Percentiles rank a stretch among this genome's conserved stretches.
Evolutionary conservation across 192 early-diverging fungal genomes (phyloP).

Genomic region (Neocallimastix lanati): DNA sequence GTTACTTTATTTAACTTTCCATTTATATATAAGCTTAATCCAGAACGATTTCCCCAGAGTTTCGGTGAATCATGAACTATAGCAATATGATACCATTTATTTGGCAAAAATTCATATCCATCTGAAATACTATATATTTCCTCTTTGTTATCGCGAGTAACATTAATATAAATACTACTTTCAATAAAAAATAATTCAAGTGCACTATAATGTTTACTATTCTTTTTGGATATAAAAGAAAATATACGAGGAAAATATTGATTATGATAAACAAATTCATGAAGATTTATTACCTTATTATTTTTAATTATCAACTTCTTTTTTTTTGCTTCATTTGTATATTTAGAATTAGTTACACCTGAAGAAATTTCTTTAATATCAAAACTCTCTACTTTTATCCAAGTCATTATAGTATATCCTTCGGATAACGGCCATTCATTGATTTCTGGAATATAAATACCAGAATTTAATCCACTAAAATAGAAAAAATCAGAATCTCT

Average conservation of each 20-base stretch:
- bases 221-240: neutral
- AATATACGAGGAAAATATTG: neutral
- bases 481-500: neutral
- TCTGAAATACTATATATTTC: conserved; percentile 14
- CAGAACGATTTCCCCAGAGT: conserved; percentile 15
- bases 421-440: neutral
- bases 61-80: conserved; percentile 41
- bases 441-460: neutral
- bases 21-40: conserved; percentile 40
- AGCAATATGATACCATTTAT: conserved; percentile 47
- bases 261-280: neutral
- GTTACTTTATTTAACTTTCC: conserved; percentile 23
- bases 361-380: neutral
- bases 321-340: neutral
- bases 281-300: neutral
- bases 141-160: neutral
- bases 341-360: neutral
- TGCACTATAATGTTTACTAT: neutral
- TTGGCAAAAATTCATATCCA: conserved; percentile 25
- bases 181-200: neutral
- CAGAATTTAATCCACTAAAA: neutral
- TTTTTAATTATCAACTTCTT: neutral
- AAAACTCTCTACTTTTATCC: neutral
- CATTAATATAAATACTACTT: neutral
- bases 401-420: neutral